A percentile compares a stretch with the other conserved stretches of the same genome.
phyloP scores from a whole-genome alignment of 106 monocot species.

The Hemerocallis citrina region DNA sequence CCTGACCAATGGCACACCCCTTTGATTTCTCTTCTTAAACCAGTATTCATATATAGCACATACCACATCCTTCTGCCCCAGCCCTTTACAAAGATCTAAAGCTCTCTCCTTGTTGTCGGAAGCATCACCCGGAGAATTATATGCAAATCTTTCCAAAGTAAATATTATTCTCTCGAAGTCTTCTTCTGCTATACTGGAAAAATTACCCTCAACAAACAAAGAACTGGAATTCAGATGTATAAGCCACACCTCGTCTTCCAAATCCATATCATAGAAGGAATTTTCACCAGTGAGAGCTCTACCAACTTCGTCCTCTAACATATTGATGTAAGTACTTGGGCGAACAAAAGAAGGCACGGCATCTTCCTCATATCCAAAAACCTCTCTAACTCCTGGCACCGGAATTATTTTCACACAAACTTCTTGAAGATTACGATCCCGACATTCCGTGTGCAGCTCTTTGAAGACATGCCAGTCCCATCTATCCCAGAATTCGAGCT shows the following conservation, averaged over 20 bases:
- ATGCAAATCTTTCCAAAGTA: conserved; percentile 70
- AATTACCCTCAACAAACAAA: conserved; percentile 1
- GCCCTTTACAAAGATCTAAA: conserved; percentile 17
- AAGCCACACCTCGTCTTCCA: conserved; percentile 80
- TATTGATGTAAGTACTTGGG: conserved; percentile 53
- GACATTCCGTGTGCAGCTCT: conserved; percentile 67
- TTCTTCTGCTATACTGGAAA: conserved; percentile 25
- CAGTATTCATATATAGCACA: conserved; percentile 67
- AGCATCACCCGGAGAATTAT: conserved; percentile 27
- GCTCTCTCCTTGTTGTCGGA: conserved; percentile 25
- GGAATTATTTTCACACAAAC: conserved; percentile 47
- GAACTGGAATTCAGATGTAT: conserved; percentile 19
- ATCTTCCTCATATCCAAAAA: conserved; percentile 34
- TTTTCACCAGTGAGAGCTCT: conserved; percentile 41
- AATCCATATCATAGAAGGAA: conserved; percentile 83
- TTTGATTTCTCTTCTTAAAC: conserved; percentile 61
- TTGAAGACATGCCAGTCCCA: conserved; percentile 85
- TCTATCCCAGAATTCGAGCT: conserved; percentile 68
- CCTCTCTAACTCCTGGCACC: conserved; percentile 50
- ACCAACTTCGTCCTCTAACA: conserved; percentile 54
- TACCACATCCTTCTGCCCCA: conserved; percentile 38
- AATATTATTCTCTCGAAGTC: conserved; percentile 74
- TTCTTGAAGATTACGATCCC: conserved; percentile 37
- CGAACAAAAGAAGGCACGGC: conserved; percentile 30
- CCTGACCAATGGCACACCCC: conserved; percentile 34